Conservation (phyloP, 192 early-diverging fungal species). For the Entomortierella beljakovae region DNA sequence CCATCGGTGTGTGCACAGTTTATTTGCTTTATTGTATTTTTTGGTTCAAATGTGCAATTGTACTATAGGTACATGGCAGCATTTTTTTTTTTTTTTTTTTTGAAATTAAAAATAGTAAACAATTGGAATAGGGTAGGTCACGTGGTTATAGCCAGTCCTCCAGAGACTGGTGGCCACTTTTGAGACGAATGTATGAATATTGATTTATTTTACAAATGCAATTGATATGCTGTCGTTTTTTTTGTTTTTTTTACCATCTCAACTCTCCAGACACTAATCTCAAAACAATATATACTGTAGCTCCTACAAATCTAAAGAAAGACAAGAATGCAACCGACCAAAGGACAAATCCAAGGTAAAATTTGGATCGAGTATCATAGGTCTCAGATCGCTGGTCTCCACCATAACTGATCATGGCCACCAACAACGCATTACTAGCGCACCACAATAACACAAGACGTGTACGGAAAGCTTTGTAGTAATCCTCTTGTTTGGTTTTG, state of each 20-base stretch:
- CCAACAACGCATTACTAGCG: constrained; percentile 80
- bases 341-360: constrained; percentile 86
- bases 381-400: constrained; percentile 46
- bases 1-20: constrained; percentile 56
- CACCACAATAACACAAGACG: constrained; percentile 86
- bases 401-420: constrained; percentile 73
- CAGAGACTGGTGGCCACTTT: no score
- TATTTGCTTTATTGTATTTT: constrained; percentile 32
- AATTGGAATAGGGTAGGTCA: not conserved
- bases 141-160: no score
- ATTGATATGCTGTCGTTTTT: not conserved
- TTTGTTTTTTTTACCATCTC: constrained; percentile 22
- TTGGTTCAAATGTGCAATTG: not conserved
- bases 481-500: constrained; percentile 85
- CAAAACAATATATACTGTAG: constrained; percentile 73
- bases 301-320: constrained; percentile 79
- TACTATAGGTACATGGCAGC: not conserved
- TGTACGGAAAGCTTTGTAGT: constrained; percentile 90
- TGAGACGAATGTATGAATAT: no score
- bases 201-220: no score
- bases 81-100: constrained; percentile 2
- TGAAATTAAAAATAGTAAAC: not conserved
- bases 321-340: constrained; percentile 84
- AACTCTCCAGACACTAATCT: constrained; percentile 56
- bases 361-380: constrained; percentile 49